These are phyloP conservation scores for Sporothrix variecibatus DNA, from an alignment of 2,329 filamentous ascomycete genomes.

Conservation along the genomic window DNA sequence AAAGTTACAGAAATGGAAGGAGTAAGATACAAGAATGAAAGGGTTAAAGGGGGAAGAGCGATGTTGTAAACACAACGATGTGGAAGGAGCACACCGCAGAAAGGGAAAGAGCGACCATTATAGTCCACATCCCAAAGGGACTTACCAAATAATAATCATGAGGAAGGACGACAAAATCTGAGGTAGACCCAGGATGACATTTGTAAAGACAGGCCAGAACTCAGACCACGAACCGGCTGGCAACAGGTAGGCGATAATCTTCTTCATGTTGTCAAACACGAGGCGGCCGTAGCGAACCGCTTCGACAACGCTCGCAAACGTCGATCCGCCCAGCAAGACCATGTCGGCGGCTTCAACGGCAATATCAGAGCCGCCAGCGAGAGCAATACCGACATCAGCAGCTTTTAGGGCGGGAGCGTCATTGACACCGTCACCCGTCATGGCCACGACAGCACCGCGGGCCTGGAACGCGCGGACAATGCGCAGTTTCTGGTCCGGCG, in stretches of 20 bases:
- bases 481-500: slow-evolving; percentile 75
- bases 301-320: slow-evolving; percentile 70
- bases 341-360: slow-evolving; percentile 66
- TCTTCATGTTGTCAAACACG: slow-evolving; percentile 47
- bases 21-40: not conserved
- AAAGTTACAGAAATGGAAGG: not conserved
- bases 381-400: slow-evolving; percentile 67
- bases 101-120: not conserved
- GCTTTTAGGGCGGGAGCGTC: slow-evolving; percentile 74
- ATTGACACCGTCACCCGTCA: slow-evolving; percentile 78
- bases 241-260: slow-evolving; percentile 48
- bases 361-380: slow-evolving; percentile 60
- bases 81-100: not conserved
- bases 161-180: slow-evolving; percentile 54
- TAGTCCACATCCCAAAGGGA: not conserved
- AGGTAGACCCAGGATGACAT: slow-evolving; percentile 58
- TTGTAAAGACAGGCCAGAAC: slow-evolving; percentile 59
- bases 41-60: not conserved
- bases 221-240: slow-evolving; percentile 58
- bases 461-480: slow-evolving; percentile 70
- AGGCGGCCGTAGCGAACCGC: slow-evolving; percentile 54
- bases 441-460: slow-evolving; percentile 70
- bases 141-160: slow-evolving; percentile 55
- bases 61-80: not conserved
- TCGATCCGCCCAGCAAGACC: slow-evolving; percentile 59